These are phyloP conservation scores for Aschersonia sp. DNA, from an alignment of 2,329 filamentous ascomycete genomes.

Conservation along the genomic window DNA sequence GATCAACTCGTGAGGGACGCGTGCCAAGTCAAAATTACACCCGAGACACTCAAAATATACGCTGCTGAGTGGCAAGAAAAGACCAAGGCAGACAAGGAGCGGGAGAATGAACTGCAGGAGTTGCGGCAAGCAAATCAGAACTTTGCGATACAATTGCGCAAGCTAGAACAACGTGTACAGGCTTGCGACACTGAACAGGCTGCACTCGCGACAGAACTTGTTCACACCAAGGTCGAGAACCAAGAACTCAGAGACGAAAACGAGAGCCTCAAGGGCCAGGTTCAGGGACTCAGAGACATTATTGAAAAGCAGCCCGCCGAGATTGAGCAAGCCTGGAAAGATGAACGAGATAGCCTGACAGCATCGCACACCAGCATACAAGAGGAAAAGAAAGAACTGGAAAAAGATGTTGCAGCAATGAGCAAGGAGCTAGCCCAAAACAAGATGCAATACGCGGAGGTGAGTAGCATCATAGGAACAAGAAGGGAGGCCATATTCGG, in stretches of 20 bases:
- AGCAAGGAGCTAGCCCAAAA: slow-evolving; percentile 85
- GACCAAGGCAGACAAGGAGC: slow-evolving; percentile 65
- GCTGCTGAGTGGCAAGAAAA: slow-evolving; percentile 87
- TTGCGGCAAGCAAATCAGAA: slow-evolving; percentile 53
- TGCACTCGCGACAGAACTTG: slow-evolving; percentile 76
- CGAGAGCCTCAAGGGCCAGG: slow-evolving; percentile 73
- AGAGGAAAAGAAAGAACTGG: slow-evolving; percentile 76
- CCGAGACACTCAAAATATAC: slow-evolving; percentile 69
- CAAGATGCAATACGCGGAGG: slow-evolving; percentile 93
- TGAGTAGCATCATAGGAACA: slow-evolving; percentile 28
- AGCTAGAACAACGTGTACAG: slow-evolving; percentile 77
- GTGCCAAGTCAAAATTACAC: slow-evolving; percentile 72
- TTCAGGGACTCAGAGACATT: slow-evolving; percentile 69
- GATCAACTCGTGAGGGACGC: slow-evolving; percentile 90
- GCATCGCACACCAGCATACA: slow-evolving; percentile 85
- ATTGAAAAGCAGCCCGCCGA: slow-evolving; percentile 84
- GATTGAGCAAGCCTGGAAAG: slow-evolving; percentile 66
- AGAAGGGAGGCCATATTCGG: neutral
- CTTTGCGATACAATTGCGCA: slow-evolving; percentile 63
- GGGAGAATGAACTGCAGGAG: slow-evolving; percentile 66
- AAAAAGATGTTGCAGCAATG: slow-evolving; percentile 83
- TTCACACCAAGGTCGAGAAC: slow-evolving; percentile 86
- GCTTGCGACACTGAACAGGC: slow-evolving; percentile 84
- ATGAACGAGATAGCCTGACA: slow-evolving; percentile 85
- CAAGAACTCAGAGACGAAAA: slow-evolving; percentile 81